Evolutionary conservation across 2,329 filamentous ascomycete species (phyloP).

Genomic region (Aspergillus eucalypticola): DNA sequence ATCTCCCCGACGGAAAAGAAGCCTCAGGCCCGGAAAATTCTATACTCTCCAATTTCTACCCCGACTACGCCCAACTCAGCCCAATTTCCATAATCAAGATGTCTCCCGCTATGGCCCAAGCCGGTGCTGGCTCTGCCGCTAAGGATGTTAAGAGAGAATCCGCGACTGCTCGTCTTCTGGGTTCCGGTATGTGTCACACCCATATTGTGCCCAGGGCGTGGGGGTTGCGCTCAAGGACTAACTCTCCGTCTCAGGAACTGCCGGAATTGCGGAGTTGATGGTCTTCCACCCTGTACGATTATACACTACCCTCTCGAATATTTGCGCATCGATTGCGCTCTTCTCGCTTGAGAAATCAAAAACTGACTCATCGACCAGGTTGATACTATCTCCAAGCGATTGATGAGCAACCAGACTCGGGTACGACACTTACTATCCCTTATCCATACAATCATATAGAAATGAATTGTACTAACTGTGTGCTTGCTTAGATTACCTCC

Average conservation of each 20-base stretch:
- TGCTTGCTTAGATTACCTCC: slow-evolving; percentile 53
- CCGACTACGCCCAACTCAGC: background rate
- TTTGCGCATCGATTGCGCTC: background rate
- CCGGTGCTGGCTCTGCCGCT: slow-evolving; percentile 49
- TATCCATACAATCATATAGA: background rate
- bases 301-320: background rate
- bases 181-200: slow-evolving; percentile 68
- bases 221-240: slow-evolving; percentile 18
- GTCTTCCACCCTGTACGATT: slow-evolving; percentile 81
- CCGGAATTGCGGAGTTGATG: slow-evolving; percentile 88
- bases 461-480: slow-evolving; percentile 20
- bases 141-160: slow-evolving; percentile 81
- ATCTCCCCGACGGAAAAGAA: slow-evolving; percentile 3
- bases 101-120: slow-evolving; percentile 55
- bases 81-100: slow-evolving; percentile 37
- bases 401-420: slow-evolving; percentile 96
- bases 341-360: background rate
- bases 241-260: slow-evolving; percentile 63
- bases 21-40: background rate
- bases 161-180: slow-evolving; percentile 80
- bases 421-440: slow-evolving; percentile 43
- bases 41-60: background rate
- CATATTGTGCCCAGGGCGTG: background rate
- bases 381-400: slow-evolving; percentile 95
- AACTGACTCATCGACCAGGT: slow-evolving; percentile 58